Evolutionary conservation across 2,329 filamentous ascomycete species (phyloP).

Genomic region (Sordariomycetes sp.): DNA sequence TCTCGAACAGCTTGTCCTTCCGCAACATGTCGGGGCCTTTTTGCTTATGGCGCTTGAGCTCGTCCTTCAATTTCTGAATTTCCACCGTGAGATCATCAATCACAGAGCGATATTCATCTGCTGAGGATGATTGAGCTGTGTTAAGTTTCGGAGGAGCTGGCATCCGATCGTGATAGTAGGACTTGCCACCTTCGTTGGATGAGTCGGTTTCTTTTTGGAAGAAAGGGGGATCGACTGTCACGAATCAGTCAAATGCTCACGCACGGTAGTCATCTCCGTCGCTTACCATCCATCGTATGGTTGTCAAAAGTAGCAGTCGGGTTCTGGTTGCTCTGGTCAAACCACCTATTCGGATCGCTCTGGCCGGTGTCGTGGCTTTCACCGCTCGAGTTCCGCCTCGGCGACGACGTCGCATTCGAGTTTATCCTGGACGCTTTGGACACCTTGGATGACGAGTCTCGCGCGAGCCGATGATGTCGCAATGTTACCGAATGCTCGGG

Average conservation of each 20-base stretch:
- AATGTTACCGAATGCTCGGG: slow-evolving; percentile 38
- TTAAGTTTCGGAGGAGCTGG: slow-evolving; percentile 18
- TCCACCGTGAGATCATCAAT: slow-evolving; percentile 83
- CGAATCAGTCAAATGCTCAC: too few relatives aligned
- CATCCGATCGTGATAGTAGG: slow-evolving; percentile 13
- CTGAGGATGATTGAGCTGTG: slow-evolving; percentile 46
- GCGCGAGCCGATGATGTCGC: slow-evolving; percentile 32
- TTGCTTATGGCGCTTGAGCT: slow-evolving; percentile 62
- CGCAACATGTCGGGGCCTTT: slow-evolving; percentile 56
- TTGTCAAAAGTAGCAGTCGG: slow-evolving; percentile 31
- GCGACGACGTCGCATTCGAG: slow-evolving; percentile 10
- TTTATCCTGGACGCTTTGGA: slow-evolving; percentile 9
- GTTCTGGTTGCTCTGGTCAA: slow-evolving; percentile 43
- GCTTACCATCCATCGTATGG: slow-evolving; percentile 37
- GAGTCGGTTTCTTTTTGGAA: slow-evolving; percentile 44
- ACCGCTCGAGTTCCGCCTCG: slow-evolving; percentile 33
- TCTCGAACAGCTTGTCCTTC: slow-evolving; percentile 73
- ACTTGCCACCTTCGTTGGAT: slow-evolving; percentile 34
- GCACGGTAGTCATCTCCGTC: too few relatives aligned
- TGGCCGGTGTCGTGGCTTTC: slow-evolving; percentile 38
- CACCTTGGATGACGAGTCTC: slow-evolving; percentile 25
- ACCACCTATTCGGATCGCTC: slow-evolving; percentile 46
- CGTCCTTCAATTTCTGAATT: slow-evolving; percentile 69
- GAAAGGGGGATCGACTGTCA: slow-evolving; percentile 42
- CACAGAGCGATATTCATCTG: slow-evolving; percentile 69